Evolutionary conservation across 2,329 filamentous ascomycete species (phyloP).

Genomic region (Claviceps sorghi): DNA sequence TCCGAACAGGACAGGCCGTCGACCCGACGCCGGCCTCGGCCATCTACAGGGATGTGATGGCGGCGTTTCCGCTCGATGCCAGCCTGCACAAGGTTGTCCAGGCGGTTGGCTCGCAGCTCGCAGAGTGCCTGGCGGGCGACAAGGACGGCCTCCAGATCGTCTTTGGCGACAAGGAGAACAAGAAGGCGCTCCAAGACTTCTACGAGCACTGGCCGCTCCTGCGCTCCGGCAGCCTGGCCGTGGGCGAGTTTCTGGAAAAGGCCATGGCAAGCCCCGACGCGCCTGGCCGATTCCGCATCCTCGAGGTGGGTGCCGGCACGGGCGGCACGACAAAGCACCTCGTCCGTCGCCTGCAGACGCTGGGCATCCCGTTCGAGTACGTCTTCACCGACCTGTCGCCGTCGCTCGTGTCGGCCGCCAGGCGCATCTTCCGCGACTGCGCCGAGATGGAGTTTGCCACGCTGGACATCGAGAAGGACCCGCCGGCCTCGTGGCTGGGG

Average conservation of each 20-base stretch:
- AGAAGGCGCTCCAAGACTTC: neutral
- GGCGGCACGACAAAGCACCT: slow-evolving; percentile 20
- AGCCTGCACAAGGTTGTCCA: neutral
- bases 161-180: neutral
- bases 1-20: neutral
- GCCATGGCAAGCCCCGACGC: neutral
- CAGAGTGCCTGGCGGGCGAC: neutral
- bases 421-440: slow-evolving; percentile 4
- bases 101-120: neutral
- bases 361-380: slow-evolving; percentile 19
- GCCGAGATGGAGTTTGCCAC: slow-evolving; percentile 6
- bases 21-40: neutral
- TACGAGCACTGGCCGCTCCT: slow-evolving; percentile 1
- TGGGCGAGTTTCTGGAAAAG: neutral
- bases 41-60: neutral
- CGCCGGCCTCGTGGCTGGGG: slow-evolving; percentile 5
- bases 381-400: slow-evolving; percentile 25
- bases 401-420: slow-evolving; percentile 6
- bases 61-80: neutral
- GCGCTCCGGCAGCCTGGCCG: neutral
- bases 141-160: neutral
- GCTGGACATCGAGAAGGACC: slow-evolving; percentile 9
- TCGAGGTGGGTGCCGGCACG: slow-evolving; percentile 14
- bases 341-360: slow-evolving; percentile 17
- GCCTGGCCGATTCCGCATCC: neutral